These are phyloP conservation scores for Naganishia friedmannii DNA, from an alignment of 768 basidiomycete species.

Conservation along the genomic window DNA sequence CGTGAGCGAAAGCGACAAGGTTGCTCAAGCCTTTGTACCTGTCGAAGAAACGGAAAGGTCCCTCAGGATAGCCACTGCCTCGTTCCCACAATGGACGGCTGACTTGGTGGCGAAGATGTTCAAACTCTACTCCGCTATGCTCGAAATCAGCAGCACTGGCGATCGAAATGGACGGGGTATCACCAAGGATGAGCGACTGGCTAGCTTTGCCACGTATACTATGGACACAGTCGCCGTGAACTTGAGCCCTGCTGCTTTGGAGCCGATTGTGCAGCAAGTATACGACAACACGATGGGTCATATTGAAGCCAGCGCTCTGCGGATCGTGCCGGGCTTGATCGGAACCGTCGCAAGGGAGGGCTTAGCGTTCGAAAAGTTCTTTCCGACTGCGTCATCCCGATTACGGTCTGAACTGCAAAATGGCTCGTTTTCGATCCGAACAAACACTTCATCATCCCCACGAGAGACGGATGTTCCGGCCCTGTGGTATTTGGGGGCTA, in stretches of 20 bases:
- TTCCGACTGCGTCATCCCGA: conserved; percentile 16
- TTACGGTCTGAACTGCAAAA: conserved; percentile 11
- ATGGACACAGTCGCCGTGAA: conserved; percentile 49
- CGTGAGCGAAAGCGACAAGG: not conserved
- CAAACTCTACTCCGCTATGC: conserved; percentile 27
- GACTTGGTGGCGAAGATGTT: conserved; percentile 27
- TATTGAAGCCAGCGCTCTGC: conserved; percentile 83
- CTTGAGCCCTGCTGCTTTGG: conserved; percentile 71
- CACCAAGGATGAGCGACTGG: conserved; percentile 18
- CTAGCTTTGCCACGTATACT: conserved; percentile 16
- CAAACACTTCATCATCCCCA: conserved; percentile 15
- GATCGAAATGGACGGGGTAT: conserved; percentile 21
- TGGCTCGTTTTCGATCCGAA: conserved; percentile 18
- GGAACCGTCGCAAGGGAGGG: conserved; percentile 20
- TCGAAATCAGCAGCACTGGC: conserved; percentile 24
- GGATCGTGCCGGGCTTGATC: conserved; percentile 82
- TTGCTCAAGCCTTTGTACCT: not conserved
- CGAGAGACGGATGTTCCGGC: conserved; percentile 19
- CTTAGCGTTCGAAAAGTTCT: conserved; percentile 17
- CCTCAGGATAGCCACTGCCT: conserved; percentile 23
- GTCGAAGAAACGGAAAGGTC: conserved; percentile 26
- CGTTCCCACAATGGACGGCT: conserved; percentile 26
- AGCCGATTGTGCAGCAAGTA: conserved; percentile 77
- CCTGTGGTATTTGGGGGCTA: conserved; percentile 14
- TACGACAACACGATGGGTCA: conserved; percentile 85